Base-by-base conservation (phyloP, 345 rosid species). In the Populus nigra region DNA sequence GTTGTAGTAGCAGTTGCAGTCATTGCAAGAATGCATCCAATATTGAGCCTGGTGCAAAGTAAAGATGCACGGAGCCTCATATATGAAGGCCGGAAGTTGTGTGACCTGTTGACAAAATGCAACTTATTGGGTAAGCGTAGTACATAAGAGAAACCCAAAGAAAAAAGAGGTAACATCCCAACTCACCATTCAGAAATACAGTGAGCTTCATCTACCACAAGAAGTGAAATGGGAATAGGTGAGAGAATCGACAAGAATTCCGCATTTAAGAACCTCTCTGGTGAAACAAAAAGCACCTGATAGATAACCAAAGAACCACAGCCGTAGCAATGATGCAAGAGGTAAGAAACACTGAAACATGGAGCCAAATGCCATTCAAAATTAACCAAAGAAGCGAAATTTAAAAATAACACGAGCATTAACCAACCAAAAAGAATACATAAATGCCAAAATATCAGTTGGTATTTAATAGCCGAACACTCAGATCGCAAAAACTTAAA, bases 161-260 rank as follows among this genome's bases (percentile, higher is more conserved):
- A 53, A 67, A 65, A 62, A 76, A 1, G 67, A 73, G 55, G 45
- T 29, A 74, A 43, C 72, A 57, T 78, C 74, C 78, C 76, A 50
- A 75, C 91, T 87, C 82, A 95, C 99, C 99, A 96, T 84, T 96
- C 98, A 74, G 99, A 96, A 50, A 96, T 77, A 84, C 99, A 96
- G 61, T 96, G 98, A 84, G 96, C 98, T 90, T 96, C 99, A 90
- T 96, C 98, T 57, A 96, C 96, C 36, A 96, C 98, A 15, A 96
- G 86, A 77, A 96, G 93, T 8, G 98, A 93, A 83, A 93, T 86
- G 27, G 75, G 75, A 20, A 78, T 68, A 53, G 85, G 12, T 76
- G 93, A 88, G 77, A 90, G 83, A 74, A 84, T 71, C 23, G 96
- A 90, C 86, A 93, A 82, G 86, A 93, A 96, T 3, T 93, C 92